Conservation (phyloP, 2,329 filamentous ascomycete species). For the Fusarium vanettenii region DNA sequence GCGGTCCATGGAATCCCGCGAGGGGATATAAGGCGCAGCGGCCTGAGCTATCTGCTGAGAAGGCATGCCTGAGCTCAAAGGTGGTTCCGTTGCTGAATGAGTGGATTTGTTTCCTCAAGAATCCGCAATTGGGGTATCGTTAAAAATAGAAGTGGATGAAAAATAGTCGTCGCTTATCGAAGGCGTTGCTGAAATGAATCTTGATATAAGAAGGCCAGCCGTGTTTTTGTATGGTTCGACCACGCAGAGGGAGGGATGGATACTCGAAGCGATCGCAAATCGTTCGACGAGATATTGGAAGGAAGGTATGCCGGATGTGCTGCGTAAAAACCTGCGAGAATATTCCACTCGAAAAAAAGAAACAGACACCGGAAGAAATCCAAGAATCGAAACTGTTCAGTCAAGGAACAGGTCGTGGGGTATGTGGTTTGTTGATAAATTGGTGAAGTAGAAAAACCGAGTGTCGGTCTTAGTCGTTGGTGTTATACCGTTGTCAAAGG, state of each 20-base stretch:
- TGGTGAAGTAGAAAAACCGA: slow-evolving; percentile 18
- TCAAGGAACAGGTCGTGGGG: slow-evolving; percentile 12
- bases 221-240: slow-evolving; percentile 1
- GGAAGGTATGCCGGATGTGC: slow-evolving; percentile 31
- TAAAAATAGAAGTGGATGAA: slow-evolving; percentile 12
- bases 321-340: slow-evolving; percentile 40
- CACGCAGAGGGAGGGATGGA: slow-evolving; percentile 15
- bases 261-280: slow-evolving; percentile 31
- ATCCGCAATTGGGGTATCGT: slow-evolving; percentile 37
- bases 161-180: slow-evolving; percentile 34
- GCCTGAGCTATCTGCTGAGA: slow-evolving; percentile 60
- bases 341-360: slow-evolving; percentile 40
- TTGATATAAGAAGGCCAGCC: slow-evolving; percentile 10
- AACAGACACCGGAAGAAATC: slow-evolving; percentile 33
- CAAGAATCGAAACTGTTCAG: slow-evolving; percentile 18
- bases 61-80: slow-evolving; percentile 56
- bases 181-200: slow-evolving; percentile 31
- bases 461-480: slow-evolving; percentile 8
- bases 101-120: slow-evolving; percentile 25
- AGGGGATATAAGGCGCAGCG: slow-evolving; percentile 60
- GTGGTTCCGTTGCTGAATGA: slow-evolving; percentile 28
- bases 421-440: slow-evolving; percentile 2
- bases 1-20: slow-evolving; percentile 66
- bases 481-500: slow-evolving; percentile 52
- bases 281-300: slow-evolving; percentile 15